These are phyloP conservation scores for Venturiaceae sp. DNA, from an alignment of 2,329 filamentous ascomycete genomes.

Conservation along the genomic window DNA sequence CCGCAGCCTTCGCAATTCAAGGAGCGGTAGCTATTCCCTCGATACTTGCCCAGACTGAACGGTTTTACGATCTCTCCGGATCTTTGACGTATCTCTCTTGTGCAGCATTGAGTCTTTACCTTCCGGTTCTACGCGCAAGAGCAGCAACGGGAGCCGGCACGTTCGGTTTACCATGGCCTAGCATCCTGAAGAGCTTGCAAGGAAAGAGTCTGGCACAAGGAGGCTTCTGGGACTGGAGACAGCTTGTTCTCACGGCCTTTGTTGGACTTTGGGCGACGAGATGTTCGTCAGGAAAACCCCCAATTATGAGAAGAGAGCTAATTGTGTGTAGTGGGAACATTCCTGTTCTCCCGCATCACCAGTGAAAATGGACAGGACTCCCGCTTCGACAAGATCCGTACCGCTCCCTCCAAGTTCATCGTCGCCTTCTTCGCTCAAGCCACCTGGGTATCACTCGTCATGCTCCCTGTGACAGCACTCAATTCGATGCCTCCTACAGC, in stretches of 20 bases:
- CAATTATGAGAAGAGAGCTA: not conserved
- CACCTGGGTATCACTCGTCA: constrained; percentile 48
- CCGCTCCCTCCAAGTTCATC: constrained; percentile 41
- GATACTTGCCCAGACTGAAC: constrained; percentile 49
- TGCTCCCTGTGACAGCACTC: constrained; percentile 54
- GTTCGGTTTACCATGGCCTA: constrained; percentile 15
- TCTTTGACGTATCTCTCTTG: constrained; percentile 57
- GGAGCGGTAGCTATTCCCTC: constrained; percentile 53
- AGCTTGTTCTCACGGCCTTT: constrained; percentile 42
- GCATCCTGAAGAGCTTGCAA: not conserved
- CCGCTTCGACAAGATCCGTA: constrained; percentile 46
- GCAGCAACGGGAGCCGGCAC: constrained; percentile 34
- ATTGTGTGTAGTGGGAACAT: constrained; percentile 45
- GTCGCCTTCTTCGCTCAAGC: constrained; percentile 52
- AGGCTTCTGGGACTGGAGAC: constrained; percentile 46
- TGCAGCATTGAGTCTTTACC: constrained; percentile 50
- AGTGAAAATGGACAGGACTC: constrained; percentile 48
- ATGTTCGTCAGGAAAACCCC: constrained; percentile 29
- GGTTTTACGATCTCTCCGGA: constrained; percentile 60
- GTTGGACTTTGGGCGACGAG: constrained; percentile 54
- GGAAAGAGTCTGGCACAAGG: constrained; percentile 13
- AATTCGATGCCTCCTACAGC: constrained; percentile 48
- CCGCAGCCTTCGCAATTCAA: constrained; percentile 55
- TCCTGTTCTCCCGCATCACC: constrained; percentile 53
- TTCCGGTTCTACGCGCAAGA: constrained; percentile 48